These are phyloP conservation scores for Coemansia aciculifera DNA, from an alignment of 192 early-diverging fungal species.

Conservation along the genomic window DNA sequence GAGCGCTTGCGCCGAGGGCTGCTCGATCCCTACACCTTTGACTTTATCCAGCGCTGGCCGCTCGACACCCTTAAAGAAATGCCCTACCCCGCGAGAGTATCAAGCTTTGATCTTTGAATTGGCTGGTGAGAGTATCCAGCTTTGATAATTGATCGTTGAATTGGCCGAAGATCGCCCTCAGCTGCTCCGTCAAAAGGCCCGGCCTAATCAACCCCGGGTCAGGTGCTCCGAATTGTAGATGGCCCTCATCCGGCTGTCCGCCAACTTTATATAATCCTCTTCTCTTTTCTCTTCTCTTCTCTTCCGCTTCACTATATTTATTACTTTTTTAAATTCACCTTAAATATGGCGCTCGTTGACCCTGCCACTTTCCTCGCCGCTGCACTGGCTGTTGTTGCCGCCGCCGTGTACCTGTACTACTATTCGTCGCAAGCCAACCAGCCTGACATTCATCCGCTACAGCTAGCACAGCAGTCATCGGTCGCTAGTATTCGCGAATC, in stretches of 20 bases:
- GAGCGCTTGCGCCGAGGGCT: slow-evolving; percentile 67
- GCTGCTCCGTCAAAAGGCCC: neutral
- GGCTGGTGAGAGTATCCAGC: neutral
- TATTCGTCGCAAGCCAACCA: slow-evolving; percentile 51
- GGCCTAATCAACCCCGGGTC: neutral
- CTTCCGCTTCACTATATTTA: neutral
- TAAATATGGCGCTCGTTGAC: slow-evolving; percentile 28
- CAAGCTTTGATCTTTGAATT: slow-evolving; percentile 16
- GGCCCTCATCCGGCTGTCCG: neutral
- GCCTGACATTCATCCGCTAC: slow-evolving; percentile 52
- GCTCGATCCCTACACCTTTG: slow-evolving; percentile 69
- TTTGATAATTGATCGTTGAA: neutral
- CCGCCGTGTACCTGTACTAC: slow-evolving; percentile 45
- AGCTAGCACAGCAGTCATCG: slow-evolving; percentile 46
- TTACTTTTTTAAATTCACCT: neutral
- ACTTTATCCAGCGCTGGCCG: slow-evolving; percentile 75
- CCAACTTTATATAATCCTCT: neutral
- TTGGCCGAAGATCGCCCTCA: neutral
- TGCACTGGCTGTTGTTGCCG: slow-evolving; percentile 21
- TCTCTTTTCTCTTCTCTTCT: neutral
- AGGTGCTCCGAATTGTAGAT: neutral
- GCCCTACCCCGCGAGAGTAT: slow-evolving; percentile 18
- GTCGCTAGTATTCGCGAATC: slow-evolving; percentile 39
- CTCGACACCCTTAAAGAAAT: slow-evolving; percentile 58
- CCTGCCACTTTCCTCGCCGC: slow-evolving; percentile 26